Conservation (phyloP, 306 rosid species). For the Geum urbanum region DNA sequence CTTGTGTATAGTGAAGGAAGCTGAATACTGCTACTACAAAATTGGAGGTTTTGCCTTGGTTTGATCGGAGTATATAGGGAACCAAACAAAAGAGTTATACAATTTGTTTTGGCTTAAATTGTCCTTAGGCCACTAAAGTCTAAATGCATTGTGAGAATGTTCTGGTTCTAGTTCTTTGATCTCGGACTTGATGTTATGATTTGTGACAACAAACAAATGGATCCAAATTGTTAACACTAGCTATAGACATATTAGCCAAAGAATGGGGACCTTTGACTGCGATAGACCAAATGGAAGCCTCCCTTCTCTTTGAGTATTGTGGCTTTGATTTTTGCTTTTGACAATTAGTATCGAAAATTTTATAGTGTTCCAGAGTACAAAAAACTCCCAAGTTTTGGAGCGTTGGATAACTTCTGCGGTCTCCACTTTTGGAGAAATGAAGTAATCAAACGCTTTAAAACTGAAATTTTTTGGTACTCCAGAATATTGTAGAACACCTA, state of each 20-base stretch:
- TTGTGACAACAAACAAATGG: conserved; percentile 3
- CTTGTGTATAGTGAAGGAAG: conserved; percentile 11
- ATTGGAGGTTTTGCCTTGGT: conserved; percentile 26
- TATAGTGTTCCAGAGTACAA: no score
- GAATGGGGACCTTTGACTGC: neutral
- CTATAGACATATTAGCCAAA: neutral
- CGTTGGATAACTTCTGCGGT: no score
- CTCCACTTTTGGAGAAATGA: no score
- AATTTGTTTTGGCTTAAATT: conserved; percentile 3
- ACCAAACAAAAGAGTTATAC: conserved; percentile 11
- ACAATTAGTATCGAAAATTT: no score
- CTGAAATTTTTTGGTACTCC: no score
- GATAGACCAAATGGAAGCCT: neutral
- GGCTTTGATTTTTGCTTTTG: neutral
- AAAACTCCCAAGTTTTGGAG: no score
- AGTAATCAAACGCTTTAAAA: no score
- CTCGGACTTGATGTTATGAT: conserved; percentile 12
- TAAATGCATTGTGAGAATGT: conserved; percentile 6
- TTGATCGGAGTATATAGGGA: conserved; percentile 26
- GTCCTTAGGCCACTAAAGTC: no score
- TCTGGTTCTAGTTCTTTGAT: neutral
- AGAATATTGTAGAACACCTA: no score
- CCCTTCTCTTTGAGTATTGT: neutral
- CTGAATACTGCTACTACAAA: conserved; percentile 6
- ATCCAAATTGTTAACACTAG: neutral